Evolutionary conservation across 2,329 filamentous ascomycete species (phyloP).

Genomic region (Neoascochyta sp.): DNA sequence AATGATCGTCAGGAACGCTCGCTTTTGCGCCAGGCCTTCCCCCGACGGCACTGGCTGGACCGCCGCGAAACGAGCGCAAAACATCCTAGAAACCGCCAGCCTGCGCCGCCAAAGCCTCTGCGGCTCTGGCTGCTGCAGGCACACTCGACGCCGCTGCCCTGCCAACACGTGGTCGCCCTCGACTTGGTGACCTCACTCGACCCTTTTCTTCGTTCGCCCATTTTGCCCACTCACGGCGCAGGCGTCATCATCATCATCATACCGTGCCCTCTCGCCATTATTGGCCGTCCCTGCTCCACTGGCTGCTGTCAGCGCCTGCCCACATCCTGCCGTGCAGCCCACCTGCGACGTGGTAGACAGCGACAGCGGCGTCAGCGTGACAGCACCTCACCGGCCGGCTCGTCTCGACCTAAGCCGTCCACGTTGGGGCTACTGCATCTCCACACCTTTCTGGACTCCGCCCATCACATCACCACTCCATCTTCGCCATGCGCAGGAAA

Average conservation of each 20-base stretch:
- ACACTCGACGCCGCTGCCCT: conserved; percentile 1
- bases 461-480: conserved; percentile 17
- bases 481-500: conserved; percentile 27
- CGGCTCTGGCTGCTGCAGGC: conserved; percentile 5
- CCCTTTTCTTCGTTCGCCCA: too few species aligned
- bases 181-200: too few species aligned
- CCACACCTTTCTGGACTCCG: conserved; percentile 20
- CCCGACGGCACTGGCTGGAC: conserved; percentile 17
- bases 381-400: conserved; percentile 11
- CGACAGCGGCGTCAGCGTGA: conserved; percentile 18
- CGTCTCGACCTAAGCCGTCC: conserved; percentile 8
- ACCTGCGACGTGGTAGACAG: conserved; percentile 15
- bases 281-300: conserved; percentile 18
- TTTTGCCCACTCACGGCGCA: conserved; percentile 5
- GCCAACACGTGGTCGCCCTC: conserved; percentile 13
- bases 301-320: conserved; percentile 15
- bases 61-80: conserved; percentile 18
- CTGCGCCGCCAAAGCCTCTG: conserved; percentile 17
- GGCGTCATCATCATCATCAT: too few species aligned
- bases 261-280: conserved; percentile 3
- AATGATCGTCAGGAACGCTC: conserved; percentile 32
- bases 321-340: conserved; percentile 21
- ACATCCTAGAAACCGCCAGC: conserved; percentile 10
- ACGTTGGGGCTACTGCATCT: conserved; percentile 16
- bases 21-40: conserved; percentile 9